Base-by-base conservation (phyloP, 805 yeast genomes). In the Kluyveromyces lactis region DNA sequence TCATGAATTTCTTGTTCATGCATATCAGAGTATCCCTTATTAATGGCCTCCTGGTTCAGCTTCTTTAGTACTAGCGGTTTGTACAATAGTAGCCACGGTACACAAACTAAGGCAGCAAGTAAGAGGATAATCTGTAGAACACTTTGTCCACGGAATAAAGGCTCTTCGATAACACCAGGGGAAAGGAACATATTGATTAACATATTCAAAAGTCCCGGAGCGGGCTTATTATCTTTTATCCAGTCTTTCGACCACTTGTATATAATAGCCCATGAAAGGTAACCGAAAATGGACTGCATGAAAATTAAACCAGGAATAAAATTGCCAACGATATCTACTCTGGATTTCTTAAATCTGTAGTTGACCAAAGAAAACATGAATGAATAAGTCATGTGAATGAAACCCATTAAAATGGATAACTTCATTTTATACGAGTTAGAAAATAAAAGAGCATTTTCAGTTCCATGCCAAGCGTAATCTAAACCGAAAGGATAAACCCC, bases 401-500 rank as follows among this genome's bases (percentile, higher is more conserved):
- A 90, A 3, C 99, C 99, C 89, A 92, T 82, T 49, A 92, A 70
- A 42, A 92, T 81, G 2, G 97, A 87, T 45, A 92, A 70, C 63
- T 92, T 92, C 99, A 92, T 92, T 71, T 92, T 92, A 68, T 86
- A 92, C 2, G 97, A 89, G 67, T 92, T 92, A 37, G 95, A 76
- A 65, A 92, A 92, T 42, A 94, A 64, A 52, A 92, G 71, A 38
- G 81, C 79, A 66, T 92, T 92, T 51, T 92, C 98, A 30, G 97
- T 74, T 13, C 97, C 96, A 62, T 92, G 99, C 99, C 99, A 92
- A 9, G 81, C 84, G 47, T 81, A 84, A 64, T 92, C 99, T 38
- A 92, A 64, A 38, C 99, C 99, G 57, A 92, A 67, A 4, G 80
- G 67, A 56, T 92, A 92, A 10, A 77, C 77, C 7, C 90, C 86